These are phyloP conservation scores for Farysia itapuensis DNA, from an alignment of 1,284 basidiomycete genomes.

Conservation along the genomic window DNA sequence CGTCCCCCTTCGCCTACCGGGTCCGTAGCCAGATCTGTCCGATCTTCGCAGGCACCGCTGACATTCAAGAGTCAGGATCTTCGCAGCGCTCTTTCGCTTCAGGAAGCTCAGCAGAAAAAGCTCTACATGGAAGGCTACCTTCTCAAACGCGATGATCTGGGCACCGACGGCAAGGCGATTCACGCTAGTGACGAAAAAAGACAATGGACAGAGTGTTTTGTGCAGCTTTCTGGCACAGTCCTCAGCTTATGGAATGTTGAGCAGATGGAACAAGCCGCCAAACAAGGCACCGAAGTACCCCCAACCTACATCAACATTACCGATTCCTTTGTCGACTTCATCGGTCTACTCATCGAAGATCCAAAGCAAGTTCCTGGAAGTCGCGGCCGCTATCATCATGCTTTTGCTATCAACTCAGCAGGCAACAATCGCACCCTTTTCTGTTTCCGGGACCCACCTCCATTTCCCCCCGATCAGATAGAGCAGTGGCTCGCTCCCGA, in stretches of 20 bases:
- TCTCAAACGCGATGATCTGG: slow-evolving; percentile 50
- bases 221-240: slow-evolving; percentile 87
- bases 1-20: slow-evolving; percentile 35
- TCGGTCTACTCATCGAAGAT: slow-evolving; percentile 64
- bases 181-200: slow-evolving; percentile 44
- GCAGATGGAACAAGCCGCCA: slow-evolving; percentile 77
- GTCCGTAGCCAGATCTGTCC: slow-evolving; percentile 41
- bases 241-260: slow-evolving; percentile 88
- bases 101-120: slow-evolving; percentile 54
- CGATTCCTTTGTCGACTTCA: slow-evolving; percentile 69
- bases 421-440: slow-evolving; percentile 88
- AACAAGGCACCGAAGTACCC: slow-evolving; percentile 76
- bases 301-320: slow-evolving; percentile 83
- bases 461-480: slow-evolving; percentile 43
- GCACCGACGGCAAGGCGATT: slow-evolving; percentile 52
- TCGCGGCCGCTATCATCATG: slow-evolving; percentile 66
- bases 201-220: slow-evolving; percentile 63
- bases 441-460: slow-evolving; percentile 60
- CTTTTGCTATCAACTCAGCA: slow-evolving; percentile 90
- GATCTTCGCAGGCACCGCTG: slow-evolving; percentile 39
- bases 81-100: slow-evolving; percentile 50
- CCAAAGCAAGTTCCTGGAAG: slow-evolving; percentile 62
- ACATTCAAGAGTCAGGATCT: slow-evolving; percentile 57
- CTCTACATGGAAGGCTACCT: slow-evolving; percentile 60
- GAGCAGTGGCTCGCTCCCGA: slow-evolving; percentile 43